Base-by-base conservation (phyloP, 495 filamentous ascomycete genomes). In the Penicillium pancosmium region DNA sequence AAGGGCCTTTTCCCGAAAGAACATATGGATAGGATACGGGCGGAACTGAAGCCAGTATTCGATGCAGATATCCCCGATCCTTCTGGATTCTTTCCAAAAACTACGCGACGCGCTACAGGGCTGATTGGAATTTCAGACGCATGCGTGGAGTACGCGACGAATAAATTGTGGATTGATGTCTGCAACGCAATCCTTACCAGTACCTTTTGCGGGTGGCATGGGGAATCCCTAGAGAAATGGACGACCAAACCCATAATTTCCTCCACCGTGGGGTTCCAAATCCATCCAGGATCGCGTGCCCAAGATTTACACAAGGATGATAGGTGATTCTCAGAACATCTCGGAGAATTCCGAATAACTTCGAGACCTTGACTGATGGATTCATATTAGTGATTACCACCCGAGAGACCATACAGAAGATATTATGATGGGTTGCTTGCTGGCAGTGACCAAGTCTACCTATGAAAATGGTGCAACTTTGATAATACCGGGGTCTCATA, bases 41-140 rank as follows among this genome's bases (percentile, higher is more conserved):
- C 49, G 25, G 23, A 51, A 15, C 33, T 51, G 3, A 51, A 51
- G 15, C 49, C 27, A 6, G 25, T 51, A 2, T 51, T 51, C 33
- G 49, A 51, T 51, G 49, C 49, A 7, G 49, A 51, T 23, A 51
- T 51, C 15, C 49, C 49, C 15, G 49, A 51, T 18, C 49, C 49
- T 11, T 51, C 49, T 16, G 49, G 49, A 11, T 51, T 51, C 25
- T 51, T 51, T 16, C 49, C 49, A 16, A 51, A 51, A 9, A 31
- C 21, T 1, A 51, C 49, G 9, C 19, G 49, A 34, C 49, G 49
- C 5, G 49, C 49, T 31, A 51, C 49, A 31, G 49, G 49, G 15
- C 35, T 51, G 49, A 51, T 51, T 51, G 49, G 49, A 10, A 21
- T 51, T 33, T 51, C 49, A 33, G 49, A 51, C 11, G 49, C 49